Base-by-base conservation (phyloP, 2,329 filamentous ascomycete species). In the Rhinocladiella mackenziei region DNA sequence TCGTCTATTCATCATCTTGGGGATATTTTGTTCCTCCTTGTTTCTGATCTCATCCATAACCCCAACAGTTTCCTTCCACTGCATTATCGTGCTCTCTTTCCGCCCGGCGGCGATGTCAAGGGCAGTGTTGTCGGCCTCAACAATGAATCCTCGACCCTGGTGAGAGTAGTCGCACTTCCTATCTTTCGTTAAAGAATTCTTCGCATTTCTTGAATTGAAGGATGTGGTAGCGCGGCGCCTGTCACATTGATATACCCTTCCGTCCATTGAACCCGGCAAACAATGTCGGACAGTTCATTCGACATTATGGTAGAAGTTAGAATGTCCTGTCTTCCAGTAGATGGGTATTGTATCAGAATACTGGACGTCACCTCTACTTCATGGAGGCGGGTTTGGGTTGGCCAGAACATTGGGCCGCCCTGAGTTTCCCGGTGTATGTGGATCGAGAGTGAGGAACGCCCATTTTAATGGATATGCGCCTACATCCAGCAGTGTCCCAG, bases 381-480 rank as follows among this genome's bases (percentile, higher is more conserved):
- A 18, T 58, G 39, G 10, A 48, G 34, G 25, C 57, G 56, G 13
- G 33, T 54, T 56, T 60, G 58, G 43, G 28, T 61, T 55, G 13
- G 54, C 32, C 9, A 33, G 31, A 17, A 33, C 8, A 4, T 15
- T 33, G 6, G 31, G 13, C 8, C 8, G 7, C 14, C 19, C n/a
- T 9, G 13, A 17, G 13, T 18, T 15, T 9, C 10, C 4, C n/a
- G 20, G 39, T 45, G 33, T 51, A 51, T 35, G 49, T 31, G 18
- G 41, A 31, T 42, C 2, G 50, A 50, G 13, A 13, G 29, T 19
- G 34, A 22, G n/a, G n/a, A n/a, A n/a, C n/a, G n/a, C 77, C 89
- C 88, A 95, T 19, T 87, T 94, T 50, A 95, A 68, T 30, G 86
- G 80, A 70, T 95, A 94, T 65, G 94, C 84, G 51, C 89, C 89